A percentile compares a stretch with the other conserved stretches of the same genome.
Evolutionary conservation across 1,284 basidiomycete species (phyloP).

Genomic region (Sphagnurus paluster): DNA sequence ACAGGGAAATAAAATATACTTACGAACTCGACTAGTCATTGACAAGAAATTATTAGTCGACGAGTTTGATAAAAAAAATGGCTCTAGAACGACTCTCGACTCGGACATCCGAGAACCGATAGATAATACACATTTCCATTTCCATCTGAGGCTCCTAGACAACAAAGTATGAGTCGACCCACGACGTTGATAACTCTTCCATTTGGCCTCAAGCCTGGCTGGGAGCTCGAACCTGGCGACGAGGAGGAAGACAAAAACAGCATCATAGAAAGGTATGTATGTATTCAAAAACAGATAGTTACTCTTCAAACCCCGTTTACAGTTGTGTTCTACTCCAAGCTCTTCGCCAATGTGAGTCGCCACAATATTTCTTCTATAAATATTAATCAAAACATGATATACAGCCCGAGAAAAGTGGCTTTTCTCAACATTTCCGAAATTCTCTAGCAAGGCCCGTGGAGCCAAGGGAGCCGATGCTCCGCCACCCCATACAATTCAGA

Average conservation of each 20-base stretch:
- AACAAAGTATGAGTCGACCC: conserved; percentile 24
- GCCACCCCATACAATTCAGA: conserved; percentile 63
- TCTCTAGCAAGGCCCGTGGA: conserved; percentile 59
- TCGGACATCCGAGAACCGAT: conserved; percentile 14
- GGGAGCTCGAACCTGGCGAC: conserved; percentile 51
- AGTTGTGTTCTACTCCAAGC: conserved; percentile 63
- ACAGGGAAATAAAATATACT: conserved; percentile 29
- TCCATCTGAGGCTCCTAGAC: conserved; percentile 11
- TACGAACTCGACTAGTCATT: conserved; percentile 80
- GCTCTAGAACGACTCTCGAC: conserved; percentile 5
- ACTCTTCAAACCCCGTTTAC: conserved; percentile 2
- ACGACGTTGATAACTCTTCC: conserved; percentile 42
- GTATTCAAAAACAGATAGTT: not conserved
- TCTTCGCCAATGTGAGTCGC: conserved; percentile 62
- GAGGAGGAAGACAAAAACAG: conserved; percentile 39
- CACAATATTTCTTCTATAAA: conserved; percentile 1
- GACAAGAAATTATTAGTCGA: conserved; percentile 1
- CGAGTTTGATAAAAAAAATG: conserved; percentile 1
- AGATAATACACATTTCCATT: not conserved
- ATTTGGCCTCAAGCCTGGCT: conserved; percentile 51
- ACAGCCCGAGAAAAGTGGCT: conserved; percentile 72
- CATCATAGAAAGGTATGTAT: conserved; percentile 53
- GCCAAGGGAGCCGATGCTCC: conserved; percentile 52
- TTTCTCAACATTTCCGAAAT: conserved; percentile 66
- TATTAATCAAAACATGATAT: conserved; percentile 13